These are phyloP conservation scores for Penicillium coprophilum DNA, from an alignment of 495 filamentous ascomycete genomes.

Conservation along the genomic window DNA sequence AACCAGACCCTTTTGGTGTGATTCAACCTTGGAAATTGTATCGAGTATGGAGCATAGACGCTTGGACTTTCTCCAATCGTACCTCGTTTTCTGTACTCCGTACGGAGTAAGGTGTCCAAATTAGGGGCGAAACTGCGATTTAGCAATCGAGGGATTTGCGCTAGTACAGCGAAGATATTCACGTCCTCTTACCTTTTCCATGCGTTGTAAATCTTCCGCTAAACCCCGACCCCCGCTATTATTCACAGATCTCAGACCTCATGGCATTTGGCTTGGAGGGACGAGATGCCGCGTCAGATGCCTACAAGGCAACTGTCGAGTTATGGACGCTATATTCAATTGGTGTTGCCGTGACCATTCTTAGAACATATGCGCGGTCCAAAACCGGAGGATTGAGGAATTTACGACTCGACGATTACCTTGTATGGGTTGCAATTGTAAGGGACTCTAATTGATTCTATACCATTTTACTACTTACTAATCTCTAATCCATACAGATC, in stretches of 20 bases:
- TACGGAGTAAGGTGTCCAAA: too few relatives aligned
- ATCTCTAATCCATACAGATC: conserved; percentile 20
- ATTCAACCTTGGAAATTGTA: too few relatives aligned
- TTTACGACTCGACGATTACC: conserved; percentile 51
- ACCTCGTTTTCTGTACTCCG: too few relatives aligned
- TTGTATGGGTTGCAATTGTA: conserved; percentile 52
- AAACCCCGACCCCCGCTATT: background rate
- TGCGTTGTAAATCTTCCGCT: background rate
- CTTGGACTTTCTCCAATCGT: too few relatives aligned
- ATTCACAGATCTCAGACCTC: background rate
- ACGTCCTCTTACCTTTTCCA: background rate
- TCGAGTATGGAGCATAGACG: too few relatives aligned
- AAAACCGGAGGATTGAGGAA: conserved; percentile 41
- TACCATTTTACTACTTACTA: background rate
- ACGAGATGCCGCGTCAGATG: conserved; percentile 32
- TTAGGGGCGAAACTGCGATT: background rate
- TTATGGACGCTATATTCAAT: conserved; percentile 48
- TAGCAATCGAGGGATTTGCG: background rate
- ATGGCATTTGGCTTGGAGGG: conserved; percentile 15
- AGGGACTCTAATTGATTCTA: conserved; percentile 16
- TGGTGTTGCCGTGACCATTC: conserved; percentile 41
- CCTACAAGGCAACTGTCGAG: conserved; percentile 39
- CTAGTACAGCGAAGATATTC: background rate
- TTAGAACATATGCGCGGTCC: conserved; percentile 46
- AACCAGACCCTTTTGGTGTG: background rate